A percentile compares a stretch with the other conserved stretches of the same genome.
Conservation (phyloP, 148 eudicot species). For the Agrostemma githago region DNA sequence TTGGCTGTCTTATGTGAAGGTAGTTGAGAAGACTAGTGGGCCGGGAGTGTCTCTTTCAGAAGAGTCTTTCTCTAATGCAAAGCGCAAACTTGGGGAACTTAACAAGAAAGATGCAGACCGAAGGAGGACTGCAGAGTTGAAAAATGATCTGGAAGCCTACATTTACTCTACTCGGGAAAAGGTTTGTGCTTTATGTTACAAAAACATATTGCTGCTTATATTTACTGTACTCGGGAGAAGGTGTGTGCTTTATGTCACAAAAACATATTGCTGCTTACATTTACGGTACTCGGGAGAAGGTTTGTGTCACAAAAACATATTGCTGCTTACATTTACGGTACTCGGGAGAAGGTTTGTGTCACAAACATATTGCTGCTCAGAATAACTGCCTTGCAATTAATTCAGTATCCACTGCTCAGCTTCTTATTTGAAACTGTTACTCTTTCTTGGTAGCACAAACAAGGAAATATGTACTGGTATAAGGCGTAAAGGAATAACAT, state of each 20-base stretch:
- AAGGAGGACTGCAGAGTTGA: constrained; percentile 82
- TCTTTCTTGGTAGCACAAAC: not conserved
- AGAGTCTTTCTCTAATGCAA: constrained; percentile 61
- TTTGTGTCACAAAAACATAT: not conserved
- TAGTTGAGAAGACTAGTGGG: constrained; percentile 71
- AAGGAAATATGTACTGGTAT: not conserved
- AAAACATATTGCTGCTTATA: not conserved
- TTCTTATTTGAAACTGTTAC: not conserved
- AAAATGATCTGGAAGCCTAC: constrained; percentile 84
- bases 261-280: no score
- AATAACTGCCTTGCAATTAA: not conserved
- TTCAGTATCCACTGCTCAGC: no score
- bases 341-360: no score
- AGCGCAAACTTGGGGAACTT: constrained; percentile 61
- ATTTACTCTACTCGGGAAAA: constrained; percentile 83
- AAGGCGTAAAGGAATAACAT: no score
- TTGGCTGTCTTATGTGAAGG: constrained; percentile 37
- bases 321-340: not conserved
- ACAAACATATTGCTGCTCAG: constrained; percentile 3
- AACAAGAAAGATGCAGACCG: constrained; percentile 86
- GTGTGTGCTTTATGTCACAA: no score
- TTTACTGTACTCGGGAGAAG: no score
- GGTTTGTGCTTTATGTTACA: constrained; percentile 37
- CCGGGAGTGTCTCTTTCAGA: constrained; percentile 58
- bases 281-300: no score